A percentile compares a stretch with the other conserved stretches of the same genome.
Conservation (phyloP, 2,329 filamentous ascomycete species). For the Colletotrichum sp. region DNA sequence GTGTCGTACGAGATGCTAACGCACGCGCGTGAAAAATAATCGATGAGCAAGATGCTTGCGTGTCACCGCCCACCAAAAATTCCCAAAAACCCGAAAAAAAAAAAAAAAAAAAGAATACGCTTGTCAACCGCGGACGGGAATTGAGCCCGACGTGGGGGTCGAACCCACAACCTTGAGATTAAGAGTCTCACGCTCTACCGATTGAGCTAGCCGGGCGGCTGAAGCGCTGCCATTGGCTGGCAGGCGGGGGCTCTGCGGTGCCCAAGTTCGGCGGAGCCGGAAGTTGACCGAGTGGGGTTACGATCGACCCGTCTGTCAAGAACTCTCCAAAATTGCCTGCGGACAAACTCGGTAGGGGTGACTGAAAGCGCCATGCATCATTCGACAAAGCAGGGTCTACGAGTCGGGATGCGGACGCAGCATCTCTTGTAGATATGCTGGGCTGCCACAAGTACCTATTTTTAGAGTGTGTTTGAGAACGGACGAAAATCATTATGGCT, state of each 20-base stretch:
- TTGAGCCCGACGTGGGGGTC: constrained; percentile 32
- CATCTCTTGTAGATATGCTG: accelerated
- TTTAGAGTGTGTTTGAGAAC: background rate
- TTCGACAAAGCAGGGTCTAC: background rate
- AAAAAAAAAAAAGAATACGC: background rate
- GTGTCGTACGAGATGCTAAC: background rate
- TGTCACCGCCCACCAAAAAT: too few species aligned
- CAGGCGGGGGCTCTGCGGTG: accelerated
- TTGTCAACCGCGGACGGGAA: constrained; percentile 18
- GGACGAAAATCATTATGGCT: background rate
- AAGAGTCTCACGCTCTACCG: constrained; percentile 78
- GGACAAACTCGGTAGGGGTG: background rate
- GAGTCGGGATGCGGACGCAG: background rate
- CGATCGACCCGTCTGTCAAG: background rate
- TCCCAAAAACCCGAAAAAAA: too few species aligned
- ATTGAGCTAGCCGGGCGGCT: constrained; percentile 67
- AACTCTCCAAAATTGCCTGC: background rate
- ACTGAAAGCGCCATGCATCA: background rate
- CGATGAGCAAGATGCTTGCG: background rate
- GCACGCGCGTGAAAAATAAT: background rate
- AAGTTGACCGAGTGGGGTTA: background rate
- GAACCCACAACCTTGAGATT: constrained; percentile 65
- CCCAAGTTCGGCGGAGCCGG: background rate
- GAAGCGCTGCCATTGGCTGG: background rate
- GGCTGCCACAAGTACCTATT: background rate